Conservation (phyloP, 1,284 basidiomycete species). For the Tylopilus sp. region DNA sequence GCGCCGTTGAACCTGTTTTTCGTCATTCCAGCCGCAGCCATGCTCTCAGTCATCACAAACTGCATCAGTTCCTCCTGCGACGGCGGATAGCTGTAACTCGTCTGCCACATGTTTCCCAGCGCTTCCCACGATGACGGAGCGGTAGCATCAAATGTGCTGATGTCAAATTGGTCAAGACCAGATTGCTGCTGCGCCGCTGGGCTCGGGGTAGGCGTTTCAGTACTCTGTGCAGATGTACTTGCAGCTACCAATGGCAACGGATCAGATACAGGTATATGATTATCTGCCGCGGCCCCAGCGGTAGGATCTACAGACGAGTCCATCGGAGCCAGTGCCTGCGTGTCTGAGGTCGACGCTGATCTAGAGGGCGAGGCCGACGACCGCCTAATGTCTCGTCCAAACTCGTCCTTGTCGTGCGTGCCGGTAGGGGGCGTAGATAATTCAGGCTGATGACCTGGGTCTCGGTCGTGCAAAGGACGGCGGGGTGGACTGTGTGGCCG, state of each 20-base stretch:
- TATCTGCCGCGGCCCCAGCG: slow-evolving; percentile 38
- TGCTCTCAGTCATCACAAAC: slow-evolving; percentile 51
- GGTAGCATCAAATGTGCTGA: slow-evolving; percentile 65
- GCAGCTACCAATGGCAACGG: slow-evolving; percentile 45
- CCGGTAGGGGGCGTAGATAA: slow-evolving; percentile 16
- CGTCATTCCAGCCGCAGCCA: slow-evolving; percentile 26
- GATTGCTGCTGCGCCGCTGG: slow-evolving; percentile 37
- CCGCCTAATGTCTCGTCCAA: slow-evolving; percentile 71
- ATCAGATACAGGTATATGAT: slow-evolving; percentile 48
- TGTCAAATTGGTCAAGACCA: slow-evolving; percentile 65
- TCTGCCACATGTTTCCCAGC: slow-evolving; percentile 68
- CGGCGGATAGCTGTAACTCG: slow-evolving; percentile 60
- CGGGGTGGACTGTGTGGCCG: slow-evolving; percentile 57
- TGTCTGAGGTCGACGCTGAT: slow-evolving; percentile 33
- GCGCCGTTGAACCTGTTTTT: slow-evolving; percentile 11
- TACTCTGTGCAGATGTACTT: slow-evolving; percentile 47
- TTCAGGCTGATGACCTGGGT: slow-evolving; percentile 21
- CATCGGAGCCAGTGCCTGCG: slow-evolving; percentile 32
- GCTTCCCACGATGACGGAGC: slow-evolving; percentile 68
- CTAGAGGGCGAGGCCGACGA: slow-evolving; percentile 35
- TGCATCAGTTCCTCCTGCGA: slow-evolving; percentile 71
- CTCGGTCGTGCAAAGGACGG: slow-evolving; percentile 36
- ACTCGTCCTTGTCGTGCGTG: slow-evolving; percentile 64
- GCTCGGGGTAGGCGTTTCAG: slow-evolving; percentile 35
- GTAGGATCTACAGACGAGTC: slow-evolving; percentile 38